phyloP scores from a whole-genome alignment of 2,329 filamentous ascomycete species.

The Berkeleyomyces basicola region DNA sequence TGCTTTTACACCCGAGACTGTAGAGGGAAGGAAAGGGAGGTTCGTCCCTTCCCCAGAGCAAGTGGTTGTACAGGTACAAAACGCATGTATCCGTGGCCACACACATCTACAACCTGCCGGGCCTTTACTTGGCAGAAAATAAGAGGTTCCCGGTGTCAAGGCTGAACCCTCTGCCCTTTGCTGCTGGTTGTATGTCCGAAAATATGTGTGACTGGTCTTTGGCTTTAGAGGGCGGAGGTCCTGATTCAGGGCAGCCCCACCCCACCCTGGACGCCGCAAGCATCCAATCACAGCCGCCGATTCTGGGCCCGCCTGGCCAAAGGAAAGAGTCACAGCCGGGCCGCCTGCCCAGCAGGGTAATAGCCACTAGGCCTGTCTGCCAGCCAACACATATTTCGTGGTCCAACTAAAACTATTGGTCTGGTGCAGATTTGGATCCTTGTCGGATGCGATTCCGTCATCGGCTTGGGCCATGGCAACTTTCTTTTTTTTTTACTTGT shows the following conservation, averaged over 20 bases:
- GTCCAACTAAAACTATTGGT: not conserved
- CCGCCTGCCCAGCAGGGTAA: not conserved
- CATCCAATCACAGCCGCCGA: not conserved
- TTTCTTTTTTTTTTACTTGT: not conserved
- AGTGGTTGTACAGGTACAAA: no score
- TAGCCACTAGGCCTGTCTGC: not conserved
- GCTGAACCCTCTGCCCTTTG: not conserved
- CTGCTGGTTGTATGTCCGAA: not conserved
- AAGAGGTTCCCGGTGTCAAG: no score
- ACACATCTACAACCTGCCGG: not conserved
- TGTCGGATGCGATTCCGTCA: conserved; percentile 3
- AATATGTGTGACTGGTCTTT: not conserved
- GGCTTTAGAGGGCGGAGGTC: not conserved
- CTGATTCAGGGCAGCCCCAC: conserved; percentile 8
- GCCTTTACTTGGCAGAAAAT: not conserved
- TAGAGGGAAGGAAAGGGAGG: no score
- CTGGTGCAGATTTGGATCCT: not conserved
- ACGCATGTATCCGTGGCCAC: no score
- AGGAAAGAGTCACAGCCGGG: conserved; percentile 2
- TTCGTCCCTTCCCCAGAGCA: no score
- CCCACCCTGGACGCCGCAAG: not conserved
- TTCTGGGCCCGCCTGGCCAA: not conserved
- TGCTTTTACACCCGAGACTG: no score
- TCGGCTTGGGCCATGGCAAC: not conserved
- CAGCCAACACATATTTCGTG: not conserved